phyloP scores from a whole-genome alignment of 768 basidiomycete species.

The Termitomyces sp. region DNA sequence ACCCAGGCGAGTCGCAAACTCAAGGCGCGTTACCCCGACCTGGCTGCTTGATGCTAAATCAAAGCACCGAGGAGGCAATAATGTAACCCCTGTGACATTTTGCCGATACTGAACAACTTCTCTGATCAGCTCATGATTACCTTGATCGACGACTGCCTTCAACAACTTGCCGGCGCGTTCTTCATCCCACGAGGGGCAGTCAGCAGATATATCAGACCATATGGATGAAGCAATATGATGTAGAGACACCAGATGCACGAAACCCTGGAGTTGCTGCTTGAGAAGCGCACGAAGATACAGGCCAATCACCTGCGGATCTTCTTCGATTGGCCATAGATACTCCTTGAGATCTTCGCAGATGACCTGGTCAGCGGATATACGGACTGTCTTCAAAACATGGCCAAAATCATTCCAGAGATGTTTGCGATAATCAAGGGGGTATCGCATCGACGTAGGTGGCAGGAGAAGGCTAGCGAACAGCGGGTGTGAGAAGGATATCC shows the following conservation, averaged over 20 bases:
- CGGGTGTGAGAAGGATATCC: slow-evolving; percentile 81
- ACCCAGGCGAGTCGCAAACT: slow-evolving; percentile 8
- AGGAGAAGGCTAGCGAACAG: slow-evolving; percentile 73
- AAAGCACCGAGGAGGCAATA: slow-evolving; percentile 14
- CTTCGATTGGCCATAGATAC: slow-evolving; percentile 71
- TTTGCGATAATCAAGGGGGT: slow-evolving; percentile 78
- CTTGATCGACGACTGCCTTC: slow-evolving; percentile 46
- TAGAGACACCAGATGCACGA: slow-evolving; percentile 61
- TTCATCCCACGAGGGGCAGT: slow-evolving; percentile 16
- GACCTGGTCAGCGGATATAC: slow-evolving; percentile 44
- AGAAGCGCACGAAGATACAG: slow-evolving; percentile 58
- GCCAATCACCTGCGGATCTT: slow-evolving; percentile 51
- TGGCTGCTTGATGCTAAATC: neutral
- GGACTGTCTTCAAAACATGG: slow-evolving; percentile 59
- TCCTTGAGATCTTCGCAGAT: slow-evolving; percentile 48
- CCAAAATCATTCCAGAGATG: slow-evolving; percentile 79
- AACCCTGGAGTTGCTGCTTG: slow-evolving; percentile 42
- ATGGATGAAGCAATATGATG: slow-evolving; percentile 76
- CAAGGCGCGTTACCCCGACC: slow-evolving; percentile 6
- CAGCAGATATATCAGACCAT: slow-evolving; percentile 57
- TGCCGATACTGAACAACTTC: slow-evolving; percentile 52
- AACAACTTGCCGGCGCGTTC: slow-evolving; percentile 43
- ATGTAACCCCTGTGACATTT: neutral
- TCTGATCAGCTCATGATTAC: slow-evolving; percentile 37
- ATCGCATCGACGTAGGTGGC: slow-evolving; percentile 70